These are phyloP conservation scores for Pythium phragmiticola DNA, from an alignment of 352 stramenopile species.

Conservation along the genomic window DNA sequence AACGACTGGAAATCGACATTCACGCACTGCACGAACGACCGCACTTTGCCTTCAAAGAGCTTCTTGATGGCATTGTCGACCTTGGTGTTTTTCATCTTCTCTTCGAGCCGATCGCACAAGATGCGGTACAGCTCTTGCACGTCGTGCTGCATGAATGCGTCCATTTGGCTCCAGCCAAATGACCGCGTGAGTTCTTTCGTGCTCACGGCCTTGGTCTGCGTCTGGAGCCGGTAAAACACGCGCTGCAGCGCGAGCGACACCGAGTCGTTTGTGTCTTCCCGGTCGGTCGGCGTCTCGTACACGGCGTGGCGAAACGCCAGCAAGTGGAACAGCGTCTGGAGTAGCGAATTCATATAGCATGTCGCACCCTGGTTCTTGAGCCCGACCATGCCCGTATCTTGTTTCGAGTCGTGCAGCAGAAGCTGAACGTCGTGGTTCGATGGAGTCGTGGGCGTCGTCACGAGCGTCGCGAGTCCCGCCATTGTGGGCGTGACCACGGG, in stretches of 20 bases:
- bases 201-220: slow-evolving; percentile 72
- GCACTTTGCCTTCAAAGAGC: slow-evolving; percentile 90
- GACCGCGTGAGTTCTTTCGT: slow-evolving; percentile 92
- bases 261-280: slow-evolving; percentile 83
- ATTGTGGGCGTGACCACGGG: slow-evolving; percentile 24
- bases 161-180: slow-evolving; percentile 91
- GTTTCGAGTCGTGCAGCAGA: slow-evolving; percentile 67
- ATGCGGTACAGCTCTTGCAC: slow-evolving; percentile 91
- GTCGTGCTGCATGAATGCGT: slow-evolving; percentile 93
- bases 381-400: slow-evolving; percentile 85
- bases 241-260: slow-evolving; percentile 82
- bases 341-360: slow-evolving; percentile 93
- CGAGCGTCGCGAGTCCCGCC: not conserved
- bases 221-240: slow-evolving; percentile 84
- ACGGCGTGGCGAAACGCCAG: slow-evolving; percentile 82
- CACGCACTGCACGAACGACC: slow-evolving; percentile 90
- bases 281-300: slow-evolving; percentile 73
- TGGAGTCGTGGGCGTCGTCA: slow-evolving; percentile 6
- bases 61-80: slow-evolving; percentile 79
- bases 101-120: slow-evolving; percentile 90
- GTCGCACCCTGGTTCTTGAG: slow-evolving; percentile 91
- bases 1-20: slow-evolving; percentile 89
- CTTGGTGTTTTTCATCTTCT: slow-evolving; percentile 91
- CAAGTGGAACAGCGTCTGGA: slow-evolving; percentile 92
- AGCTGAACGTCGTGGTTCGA: slow-evolving; percentile 25